Percentiles rank a stretch among this genome's conserved stretches.
Conservation (phyloP, 495 filamentous ascomycete genomes). For the Daldinia decipiens region DNA sequence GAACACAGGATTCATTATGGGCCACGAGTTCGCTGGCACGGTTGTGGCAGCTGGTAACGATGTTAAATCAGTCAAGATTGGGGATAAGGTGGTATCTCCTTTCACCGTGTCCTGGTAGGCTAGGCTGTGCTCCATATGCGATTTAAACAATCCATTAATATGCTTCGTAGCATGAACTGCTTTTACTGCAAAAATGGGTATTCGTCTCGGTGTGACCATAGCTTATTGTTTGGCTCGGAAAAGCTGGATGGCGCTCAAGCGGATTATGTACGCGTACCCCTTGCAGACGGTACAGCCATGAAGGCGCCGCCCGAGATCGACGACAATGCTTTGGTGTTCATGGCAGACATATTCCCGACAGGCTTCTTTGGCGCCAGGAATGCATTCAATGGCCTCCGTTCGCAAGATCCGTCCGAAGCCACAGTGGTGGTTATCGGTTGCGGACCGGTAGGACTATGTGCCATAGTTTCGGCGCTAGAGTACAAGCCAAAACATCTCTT, state of each 20-base stretch:
- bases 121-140: slow-evolving; percentile 1
- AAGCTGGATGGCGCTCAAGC: slow-evolving; percentile 88
- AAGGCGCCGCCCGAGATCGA: slow-evolving; percentile 79
- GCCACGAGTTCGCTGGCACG: slow-evolving; percentile 84
- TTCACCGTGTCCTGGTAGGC: slow-evolving; percentile 89
- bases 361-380: slow-evolving; percentile 91
- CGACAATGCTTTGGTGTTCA: slow-evolving; percentile 83
- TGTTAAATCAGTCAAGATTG: slow-evolving; percentile 75
- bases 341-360: slow-evolving; percentile 89
- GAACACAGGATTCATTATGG: slow-evolving; percentile 62
- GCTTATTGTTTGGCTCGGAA: slow-evolving; percentile 76
- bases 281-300: slow-evolving; percentile 84
- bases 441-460: slow-evolving; percentile 89
- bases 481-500: slow-evolving; percentile 83
- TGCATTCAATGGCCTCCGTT: slow-evolving; percentile 74
- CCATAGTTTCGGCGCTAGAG: slow-evolving; percentile 83
- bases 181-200: slow-evolving; percentile 89
- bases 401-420: slow-evolving; percentile 71
- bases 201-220: slow-evolving; percentile 84
- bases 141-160: slow-evolving; percentile 17
- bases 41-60: slow-evolving; percentile 72
- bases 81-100: slow-evolving; percentile 82
- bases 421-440: slow-evolving; percentile 88
- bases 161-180: slow-evolving; percentile 71
- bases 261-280: slow-evolving; percentile 86